These are phyloP conservation scores for Lagenaria siceraria DNA, from an alignment of 306 rosid genomes.

Conservation along the genomic window DNA sequence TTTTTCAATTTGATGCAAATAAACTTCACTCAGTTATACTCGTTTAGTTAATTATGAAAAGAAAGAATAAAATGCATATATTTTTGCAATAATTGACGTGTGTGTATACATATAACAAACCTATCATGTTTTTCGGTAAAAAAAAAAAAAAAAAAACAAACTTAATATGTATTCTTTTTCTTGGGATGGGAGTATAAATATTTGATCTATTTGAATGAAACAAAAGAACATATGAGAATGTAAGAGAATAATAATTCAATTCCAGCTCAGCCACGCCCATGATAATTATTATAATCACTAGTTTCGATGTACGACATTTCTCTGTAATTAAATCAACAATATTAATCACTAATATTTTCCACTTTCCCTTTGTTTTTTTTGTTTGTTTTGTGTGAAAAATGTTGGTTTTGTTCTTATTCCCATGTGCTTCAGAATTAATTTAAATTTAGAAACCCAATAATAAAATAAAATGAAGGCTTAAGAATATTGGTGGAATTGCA, in stretches of 20 bases:
- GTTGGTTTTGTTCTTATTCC: not conserved
- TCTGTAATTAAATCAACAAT: not conserved
- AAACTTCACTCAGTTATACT: no score
- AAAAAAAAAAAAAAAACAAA: no score
- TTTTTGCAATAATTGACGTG: no score
- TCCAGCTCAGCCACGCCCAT: not conserved
- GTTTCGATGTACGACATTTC: not conserved
- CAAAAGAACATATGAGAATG: no score
- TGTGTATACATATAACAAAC: no score
- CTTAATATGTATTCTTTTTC: no score
- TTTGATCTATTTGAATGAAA: no score
- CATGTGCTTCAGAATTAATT: not conserved
- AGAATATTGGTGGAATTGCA: slow-evolving; percentile 4
- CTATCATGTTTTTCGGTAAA: no score
- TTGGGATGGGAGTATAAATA: no score
- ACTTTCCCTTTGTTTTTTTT: not conserved
- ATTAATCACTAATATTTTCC: not conserved
- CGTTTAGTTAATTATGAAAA: no score
- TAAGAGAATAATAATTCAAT: not conserved
- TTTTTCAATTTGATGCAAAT: no score
- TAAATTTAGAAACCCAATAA: not conserved
- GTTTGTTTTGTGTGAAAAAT: not conserved
- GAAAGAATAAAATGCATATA: no score
- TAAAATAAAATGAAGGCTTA: not conserved
- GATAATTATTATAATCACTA: not conserved